A percentile compares a stretch with the other conserved stretches of the same genome.
Conservation (phyloP, 495 filamentous ascomycete genomes). For the Neurospora sp. region DNA sequence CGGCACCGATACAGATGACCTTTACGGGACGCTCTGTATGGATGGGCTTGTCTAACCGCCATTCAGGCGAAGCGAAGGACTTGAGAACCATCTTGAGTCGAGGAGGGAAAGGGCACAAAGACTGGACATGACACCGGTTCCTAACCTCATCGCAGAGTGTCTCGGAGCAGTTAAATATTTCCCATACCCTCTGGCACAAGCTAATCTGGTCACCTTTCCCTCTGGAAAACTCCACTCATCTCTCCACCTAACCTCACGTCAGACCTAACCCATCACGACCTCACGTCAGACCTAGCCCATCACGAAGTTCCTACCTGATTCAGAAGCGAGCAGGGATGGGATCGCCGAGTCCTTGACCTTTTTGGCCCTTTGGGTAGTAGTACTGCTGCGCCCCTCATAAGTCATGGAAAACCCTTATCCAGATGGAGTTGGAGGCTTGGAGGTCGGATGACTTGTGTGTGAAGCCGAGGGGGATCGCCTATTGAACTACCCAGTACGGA, state of each 20-base stretch:
- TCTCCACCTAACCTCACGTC: not conserved
- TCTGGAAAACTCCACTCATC: not conserved
- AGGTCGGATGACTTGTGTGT: not conserved
- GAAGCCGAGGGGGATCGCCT: not conserved
- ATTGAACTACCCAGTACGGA: not conserved
- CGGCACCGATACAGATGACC: conserved; percentile 21
- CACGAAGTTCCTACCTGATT: not conserved
- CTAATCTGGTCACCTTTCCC: not conserved
- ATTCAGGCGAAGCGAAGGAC: not conserved
- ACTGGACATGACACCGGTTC: not conserved
- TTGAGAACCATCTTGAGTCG: not conserved
- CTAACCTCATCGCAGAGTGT: not conserved
- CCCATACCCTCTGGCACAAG: not conserved
- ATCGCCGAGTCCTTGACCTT: not conserved
- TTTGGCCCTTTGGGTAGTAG: not conserved
- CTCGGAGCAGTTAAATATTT: not conserved
- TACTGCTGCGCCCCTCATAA: not conserved
- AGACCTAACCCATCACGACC: not conserved
- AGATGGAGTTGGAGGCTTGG: not conserved
- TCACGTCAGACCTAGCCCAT: not conserved
- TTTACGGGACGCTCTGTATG: not conserved
- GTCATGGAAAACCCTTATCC: not conserved
- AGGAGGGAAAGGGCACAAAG: not conserved
- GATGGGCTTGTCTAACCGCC: not conserved
- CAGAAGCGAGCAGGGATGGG: not conserved